phyloP scores from a whole-genome alignment of 179 eudicot species.

The Silene coronaria region DNA sequence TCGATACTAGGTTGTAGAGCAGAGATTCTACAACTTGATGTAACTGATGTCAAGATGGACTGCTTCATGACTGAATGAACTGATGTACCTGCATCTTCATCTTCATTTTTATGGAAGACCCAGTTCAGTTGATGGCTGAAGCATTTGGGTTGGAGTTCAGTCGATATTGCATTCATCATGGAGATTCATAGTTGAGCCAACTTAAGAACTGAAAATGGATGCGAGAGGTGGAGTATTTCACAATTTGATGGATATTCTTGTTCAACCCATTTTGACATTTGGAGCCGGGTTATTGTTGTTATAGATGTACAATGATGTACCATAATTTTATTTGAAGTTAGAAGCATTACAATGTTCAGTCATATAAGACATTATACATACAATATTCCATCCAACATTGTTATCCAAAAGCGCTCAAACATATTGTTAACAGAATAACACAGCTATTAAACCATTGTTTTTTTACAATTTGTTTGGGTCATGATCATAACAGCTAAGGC shows the following conservation, averaged over 20 bases:
- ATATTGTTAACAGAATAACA: no score
- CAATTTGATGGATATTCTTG: no score
- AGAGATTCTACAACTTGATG: slow-evolving; percentile 93
- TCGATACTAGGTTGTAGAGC: slow-evolving; percentile 85
- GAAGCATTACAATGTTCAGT: no score
- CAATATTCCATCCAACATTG: no score
- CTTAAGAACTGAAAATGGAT: background rate
- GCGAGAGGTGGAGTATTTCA: background rate
- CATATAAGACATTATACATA: no score
- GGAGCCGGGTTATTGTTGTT: background rate
- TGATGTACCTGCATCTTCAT: background rate
- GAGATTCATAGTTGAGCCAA: background rate
- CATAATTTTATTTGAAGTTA: background rate
- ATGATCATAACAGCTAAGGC: no score
- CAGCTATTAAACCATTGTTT: no score
- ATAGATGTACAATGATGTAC: background rate
- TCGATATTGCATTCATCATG: background rate
- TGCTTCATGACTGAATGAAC: slow-evolving; percentile 35
- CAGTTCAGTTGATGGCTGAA: background rate
- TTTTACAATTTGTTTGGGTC: no score
- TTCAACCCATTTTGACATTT: background rate
- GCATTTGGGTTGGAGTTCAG: background rate
- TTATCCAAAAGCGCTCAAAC: no score
- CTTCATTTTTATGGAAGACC: background rate
- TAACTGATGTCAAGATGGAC: slow-evolving; percentile 98